These are phyloP conservation scores for Wickerhamomyces silvicola DNA, from an alignment of 805 yeast genomes.

Conservation along the genomic window DNA sequence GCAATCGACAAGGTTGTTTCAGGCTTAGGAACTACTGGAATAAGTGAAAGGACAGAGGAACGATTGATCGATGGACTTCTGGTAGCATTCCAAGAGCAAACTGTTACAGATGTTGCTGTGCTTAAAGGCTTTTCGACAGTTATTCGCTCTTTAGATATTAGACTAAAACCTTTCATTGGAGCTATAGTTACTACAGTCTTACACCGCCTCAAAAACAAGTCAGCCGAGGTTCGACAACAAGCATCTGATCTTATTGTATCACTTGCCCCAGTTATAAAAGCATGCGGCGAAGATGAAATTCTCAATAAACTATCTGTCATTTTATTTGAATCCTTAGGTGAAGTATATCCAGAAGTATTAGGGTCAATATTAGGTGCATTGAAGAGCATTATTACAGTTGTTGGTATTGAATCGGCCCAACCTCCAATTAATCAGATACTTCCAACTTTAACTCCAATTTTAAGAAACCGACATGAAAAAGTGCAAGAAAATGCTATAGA, in stretches of 20 bases:
- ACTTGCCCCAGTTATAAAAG: slow-evolving; percentile 58
- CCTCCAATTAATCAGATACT: slow-evolving; percentile 81
- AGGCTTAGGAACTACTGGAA: slow-evolving; percentile 47
- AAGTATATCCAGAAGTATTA: slow-evolving; percentile 87
- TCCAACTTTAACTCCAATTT: slow-evolving; percentile 86
- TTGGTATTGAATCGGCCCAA: slow-evolving; percentile 55
- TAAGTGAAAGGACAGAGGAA: slow-evolving; percentile 54
- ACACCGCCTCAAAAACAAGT: slow-evolving; percentile 65
- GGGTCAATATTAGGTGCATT: slow-evolving; percentile 80
- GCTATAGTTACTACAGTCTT: slow-evolving; percentile 67
- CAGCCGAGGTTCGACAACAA: slow-evolving; percentile 70
- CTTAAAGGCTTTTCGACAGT: slow-evolving; percentile 61
- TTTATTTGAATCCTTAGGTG: slow-evolving; percentile 87
- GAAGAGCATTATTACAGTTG: slow-evolving; percentile 49
- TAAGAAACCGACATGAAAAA: slow-evolving; percentile 82
- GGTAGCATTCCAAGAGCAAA: slow-evolving; percentile 77
- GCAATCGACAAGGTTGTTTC: slow-evolving; percentile 53
- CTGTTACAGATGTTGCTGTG: slow-evolving; percentile 45
- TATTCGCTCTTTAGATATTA: slow-evolving; percentile 50
- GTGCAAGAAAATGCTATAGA: slow-evolving; percentile 82
- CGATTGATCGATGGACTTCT: slow-evolving; percentile 74
- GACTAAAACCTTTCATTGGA: slow-evolving; percentile 67
- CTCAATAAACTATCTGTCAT: slow-evolving; percentile 66
- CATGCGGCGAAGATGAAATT: slow-evolving; percentile 57
- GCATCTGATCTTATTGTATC: slow-evolving; percentile 71